A percentile compares a stretch with the other conserved stretches of the same genome.
These are phyloP conservation scores for Teratosphaeria nubilosa DNA, from an alignment of 2,329 filamentous ascomycete species.

Conservation along the genomic window DNA sequence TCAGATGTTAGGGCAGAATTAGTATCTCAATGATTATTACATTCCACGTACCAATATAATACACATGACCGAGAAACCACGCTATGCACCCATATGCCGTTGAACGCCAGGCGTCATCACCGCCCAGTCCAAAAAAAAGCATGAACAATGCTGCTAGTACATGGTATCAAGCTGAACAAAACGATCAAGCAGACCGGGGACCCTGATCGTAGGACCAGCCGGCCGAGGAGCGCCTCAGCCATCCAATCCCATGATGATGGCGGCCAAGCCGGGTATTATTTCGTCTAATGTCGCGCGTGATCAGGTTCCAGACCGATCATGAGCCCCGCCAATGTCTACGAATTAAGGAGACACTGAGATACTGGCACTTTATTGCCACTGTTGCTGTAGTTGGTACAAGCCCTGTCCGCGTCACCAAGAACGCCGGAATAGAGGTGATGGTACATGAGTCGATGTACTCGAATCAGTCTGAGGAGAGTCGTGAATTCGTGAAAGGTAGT, in stretches of 20 bases:
- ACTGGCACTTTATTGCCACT: slow-evolving; percentile 1
- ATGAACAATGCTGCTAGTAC: slow-evolving; percentile 5
- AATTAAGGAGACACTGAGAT: not conserved
- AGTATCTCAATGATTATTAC: not conserved
- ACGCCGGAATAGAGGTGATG: slow-evolving; percentile 1
- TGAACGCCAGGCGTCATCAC: not conserved
- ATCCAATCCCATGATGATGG: not conserved
- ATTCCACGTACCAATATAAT: slow-evolving; percentile 5
- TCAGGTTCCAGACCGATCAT: not conserved
- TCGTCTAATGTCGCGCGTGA: not conserved
- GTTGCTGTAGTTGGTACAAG: slow-evolving; percentile 4
- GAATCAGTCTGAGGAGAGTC: slow-evolving; percentile 8
- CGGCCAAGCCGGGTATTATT: not conserved
- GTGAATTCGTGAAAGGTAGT: slow-evolving; percentile 12
- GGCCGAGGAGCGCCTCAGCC: slow-evolving; percentile 1
- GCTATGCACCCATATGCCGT: slow-evolving; percentile 1
- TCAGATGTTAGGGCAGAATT: not conserved
- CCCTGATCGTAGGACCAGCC: slow-evolving; percentile 4
- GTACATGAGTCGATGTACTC: not conserved
- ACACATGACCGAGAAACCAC: slow-evolving; percentile 1
- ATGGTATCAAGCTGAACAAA: slow-evolving; percentile 10
- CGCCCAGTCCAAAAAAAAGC: not conserved
- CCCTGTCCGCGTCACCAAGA: not conserved
- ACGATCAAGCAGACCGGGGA: slow-evolving; percentile 2
- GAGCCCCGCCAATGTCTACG: not conserved